phyloP scores from a whole-genome alignment of 352 stramenopile genomes.

The Phytophthora colocasiae region DNA sequence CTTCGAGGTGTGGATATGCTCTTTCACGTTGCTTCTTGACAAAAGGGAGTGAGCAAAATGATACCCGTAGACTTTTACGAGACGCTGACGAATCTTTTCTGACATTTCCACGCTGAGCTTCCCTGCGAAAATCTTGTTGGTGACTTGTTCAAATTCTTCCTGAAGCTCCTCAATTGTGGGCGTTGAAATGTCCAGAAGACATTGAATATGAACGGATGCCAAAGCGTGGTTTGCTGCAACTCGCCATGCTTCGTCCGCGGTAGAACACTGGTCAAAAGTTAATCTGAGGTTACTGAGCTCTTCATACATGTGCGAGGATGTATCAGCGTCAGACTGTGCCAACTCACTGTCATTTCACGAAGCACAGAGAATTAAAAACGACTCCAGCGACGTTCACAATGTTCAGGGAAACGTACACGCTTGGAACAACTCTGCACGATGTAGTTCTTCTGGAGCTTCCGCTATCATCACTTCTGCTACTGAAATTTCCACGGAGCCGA shows the following conservation, averaged over 20 bases:
- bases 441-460: slow-evolving; percentile 22
- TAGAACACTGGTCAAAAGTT: slow-evolving; percentile 33
- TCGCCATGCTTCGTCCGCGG: slow-evolving; percentile 53
- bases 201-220: slow-evolving; percentile 43
- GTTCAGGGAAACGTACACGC: slow-evolving; percentile 26
- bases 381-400: neutral
- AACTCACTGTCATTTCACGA: slow-evolving; percentile 21
- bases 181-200: slow-evolving; percentile 1
- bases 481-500: slow-evolving; percentile 3
- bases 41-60: slow-evolving; percentile 57
- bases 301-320: slow-evolving; percentile 3
- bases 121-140: slow-evolving; percentile 27
- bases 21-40: slow-evolving; percentile 52
- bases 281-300: slow-evolving; percentile 2
- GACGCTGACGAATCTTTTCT: slow-evolving; percentile 35
- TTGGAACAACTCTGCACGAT: slow-evolving; percentile 48
- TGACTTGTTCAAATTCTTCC: slow-evolving; percentile 33
- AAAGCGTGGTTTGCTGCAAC: slow-evolving; percentile 59
- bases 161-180: neutral
- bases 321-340: slow-evolving; percentile 3
- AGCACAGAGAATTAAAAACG: neutral
- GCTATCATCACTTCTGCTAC: slow-evolving; percentile 21
- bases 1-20: slow-evolving; percentile 31
- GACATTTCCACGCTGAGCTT: slow-evolving; percentile 25
- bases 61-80: slow-evolving; percentile 58